phyloP scores from a whole-genome alignment of 208 protist species.

The Leptomonas seymouri region DNA sequence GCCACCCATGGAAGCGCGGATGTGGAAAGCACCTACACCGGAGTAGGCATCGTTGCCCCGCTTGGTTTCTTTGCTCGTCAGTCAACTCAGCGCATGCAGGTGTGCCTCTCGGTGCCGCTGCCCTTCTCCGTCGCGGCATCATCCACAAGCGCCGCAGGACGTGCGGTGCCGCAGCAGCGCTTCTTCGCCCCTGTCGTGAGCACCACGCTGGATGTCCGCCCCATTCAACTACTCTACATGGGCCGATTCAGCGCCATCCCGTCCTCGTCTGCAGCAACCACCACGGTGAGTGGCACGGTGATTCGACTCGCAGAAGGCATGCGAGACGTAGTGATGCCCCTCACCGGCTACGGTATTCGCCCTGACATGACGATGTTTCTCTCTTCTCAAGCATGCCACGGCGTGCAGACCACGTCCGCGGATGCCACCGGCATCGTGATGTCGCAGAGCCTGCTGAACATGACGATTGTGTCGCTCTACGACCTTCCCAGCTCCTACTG shows the following conservation, averaged over 20 bases:
- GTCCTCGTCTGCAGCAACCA: not conserved
- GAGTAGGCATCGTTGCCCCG: slow-evolving; percentile 50
- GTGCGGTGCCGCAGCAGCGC: slow-evolving; percentile 31
- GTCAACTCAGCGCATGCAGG: slow-evolving; percentile 54
- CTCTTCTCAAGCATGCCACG: slow-evolving; percentile 40
- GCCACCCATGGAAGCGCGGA: not conserved
- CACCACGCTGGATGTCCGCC: slow-evolving; percentile 49
- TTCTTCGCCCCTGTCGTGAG: slow-evolving; percentile 24
- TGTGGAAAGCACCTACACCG: slow-evolving; percentile 1
- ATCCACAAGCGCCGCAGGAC: not conserved
- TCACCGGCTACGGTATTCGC: slow-evolving; percentile 66
- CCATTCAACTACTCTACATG: slow-evolving; percentile 53
- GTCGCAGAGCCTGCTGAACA: slow-evolving; percentile 53
- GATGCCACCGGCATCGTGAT: slow-evolving; percentile 22
- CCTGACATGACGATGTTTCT: slow-evolving; percentile 68
- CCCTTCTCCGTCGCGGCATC: slow-evolving; percentile 34
- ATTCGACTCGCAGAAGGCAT: slow-evolving; percentile 57
- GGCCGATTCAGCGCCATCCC: slow-evolving; percentile 51
- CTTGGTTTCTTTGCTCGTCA: slow-evolving; percentile 52
- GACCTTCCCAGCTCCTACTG: slow-evolving; percentile 67
- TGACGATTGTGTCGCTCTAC: slow-evolving; percentile 56
- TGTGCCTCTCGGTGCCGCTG: slow-evolving; percentile 75
- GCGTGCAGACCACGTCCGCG: slow-evolving; percentile 1
- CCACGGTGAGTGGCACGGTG: slow-evolving; percentile 28
- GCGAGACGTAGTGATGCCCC: slow-evolving; percentile 53